These are phyloP conservation scores for Spathaspora sp. DNA, from an alignment of 1,139 yeast genomes.

Conservation along the genomic window DNA sequence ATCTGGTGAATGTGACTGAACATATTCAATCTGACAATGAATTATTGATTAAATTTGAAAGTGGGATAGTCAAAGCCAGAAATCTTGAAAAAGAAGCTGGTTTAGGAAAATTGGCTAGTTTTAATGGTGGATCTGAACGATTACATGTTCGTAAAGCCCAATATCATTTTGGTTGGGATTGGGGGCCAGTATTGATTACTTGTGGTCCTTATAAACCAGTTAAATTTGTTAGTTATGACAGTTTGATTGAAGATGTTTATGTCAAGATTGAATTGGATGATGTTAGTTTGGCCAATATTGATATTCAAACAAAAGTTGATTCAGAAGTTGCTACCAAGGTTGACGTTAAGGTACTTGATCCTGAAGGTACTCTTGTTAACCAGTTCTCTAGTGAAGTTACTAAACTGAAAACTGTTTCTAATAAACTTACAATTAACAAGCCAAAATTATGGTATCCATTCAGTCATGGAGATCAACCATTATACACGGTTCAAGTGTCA, in stretches of 20 bases:
- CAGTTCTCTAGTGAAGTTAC: neutral
- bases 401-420: constrained; percentile 1
- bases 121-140: constrained; percentile 43
- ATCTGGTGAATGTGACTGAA: constrained; percentile 16
- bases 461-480: constrained; percentile 35
- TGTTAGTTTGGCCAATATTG: constrained; percentile 12
- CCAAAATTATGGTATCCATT: constrained; percentile 45
- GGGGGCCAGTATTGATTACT: constrained; percentile 52
- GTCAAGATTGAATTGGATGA: constrained; percentile 20
- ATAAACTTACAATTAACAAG: constrained; percentile 13
- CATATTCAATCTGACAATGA: constrained; percentile 14
- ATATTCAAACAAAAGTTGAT: constrained; percentile 1
- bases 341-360: constrained; percentile 7
- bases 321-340: constrained; percentile 2
- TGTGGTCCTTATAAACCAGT: constrained; percentile 50
- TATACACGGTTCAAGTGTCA: constrained; percentile 25
- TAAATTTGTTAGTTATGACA: constrained; percentile 25
- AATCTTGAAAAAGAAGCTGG: constrained; percentile 18
- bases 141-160: constrained; percentile 51
- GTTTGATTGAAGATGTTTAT: constrained; percentile 19
- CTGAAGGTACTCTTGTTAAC: constrained; percentile 4
- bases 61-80: constrained; percentile 22
- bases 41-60: constrained; percentile 21
- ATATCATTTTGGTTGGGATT: constrained; percentile 60
- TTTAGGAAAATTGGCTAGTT: constrained; percentile 22